A percentile compares a stretch with the other conserved stretches of the same genome.
phyloP scores from a whole-genome alignment of 192 early-diverging fungal species.

The Rhizophagus sp. region DNA sequence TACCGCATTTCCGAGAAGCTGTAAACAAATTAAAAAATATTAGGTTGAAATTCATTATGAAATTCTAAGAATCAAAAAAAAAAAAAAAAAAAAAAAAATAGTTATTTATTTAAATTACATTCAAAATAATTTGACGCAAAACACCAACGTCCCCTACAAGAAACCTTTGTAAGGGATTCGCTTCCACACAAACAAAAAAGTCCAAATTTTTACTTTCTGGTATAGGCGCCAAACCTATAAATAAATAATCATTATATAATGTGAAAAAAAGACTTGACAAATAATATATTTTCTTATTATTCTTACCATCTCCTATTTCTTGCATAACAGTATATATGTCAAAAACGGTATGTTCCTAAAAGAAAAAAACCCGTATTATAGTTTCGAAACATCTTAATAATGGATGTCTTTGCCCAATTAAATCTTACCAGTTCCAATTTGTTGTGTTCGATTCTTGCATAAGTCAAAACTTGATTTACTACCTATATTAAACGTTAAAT shows the following conservation, averaged over 20 bases:
- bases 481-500: neutral
- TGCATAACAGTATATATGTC: neutral
- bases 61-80: neutral
- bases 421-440: slow-evolving; percentile 4
- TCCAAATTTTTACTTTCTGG: neutral
- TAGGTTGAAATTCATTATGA: neutral
- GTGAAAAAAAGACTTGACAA: neutral
- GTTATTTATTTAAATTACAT: neutral
- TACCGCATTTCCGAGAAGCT: slow-evolving; percentile 21
- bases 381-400: too few species aligned
- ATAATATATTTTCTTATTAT: neutral
- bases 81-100: neutral
- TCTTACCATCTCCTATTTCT: slow-evolving; percentile 1
- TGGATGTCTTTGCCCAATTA: neutral
- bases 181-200: neutral
- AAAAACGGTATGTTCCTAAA: neutral
- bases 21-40: neutral
- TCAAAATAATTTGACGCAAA: slow-evolving; percentile 13
- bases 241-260: neutral
- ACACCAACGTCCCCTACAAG: slow-evolving; percentile 15
- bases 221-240: slow-evolving; percentile 14
- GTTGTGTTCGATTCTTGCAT: slow-evolving; percentile 7
- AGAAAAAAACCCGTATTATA: neutral
- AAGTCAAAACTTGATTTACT: slow-evolving; percentile 10
- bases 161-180: slow-evolving; percentile 5